These are phyloP conservation scores for Singerocomus rubriflavus DNA, from an alignment of 1,284 basidiomycete genomes.

Conservation along the genomic window DNA sequence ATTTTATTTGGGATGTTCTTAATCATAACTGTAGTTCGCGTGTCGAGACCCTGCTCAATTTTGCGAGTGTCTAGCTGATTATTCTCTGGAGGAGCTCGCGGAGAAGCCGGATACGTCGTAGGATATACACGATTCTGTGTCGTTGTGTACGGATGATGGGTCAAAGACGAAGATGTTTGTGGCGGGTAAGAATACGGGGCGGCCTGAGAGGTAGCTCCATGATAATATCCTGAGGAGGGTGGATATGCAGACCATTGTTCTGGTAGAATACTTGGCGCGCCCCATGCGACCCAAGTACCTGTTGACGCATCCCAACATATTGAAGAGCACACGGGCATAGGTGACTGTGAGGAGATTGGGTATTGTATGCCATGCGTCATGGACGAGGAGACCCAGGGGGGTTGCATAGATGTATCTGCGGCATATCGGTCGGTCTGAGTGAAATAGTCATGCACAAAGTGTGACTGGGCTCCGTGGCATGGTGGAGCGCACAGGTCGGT, in stretches of 20 bases:
- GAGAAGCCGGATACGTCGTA: conserved; percentile 26
- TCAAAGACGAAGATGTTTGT: conserved; percentile 23
- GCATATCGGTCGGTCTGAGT: conserved; percentile 23
- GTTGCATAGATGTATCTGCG: conserved; percentile 23
- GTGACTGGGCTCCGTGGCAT: conserved; percentile 26
- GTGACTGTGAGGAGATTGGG: conserved; percentile 28
- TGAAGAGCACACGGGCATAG: conserved; percentile 30
- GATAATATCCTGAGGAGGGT: conserved; percentile 29
- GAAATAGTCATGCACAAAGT: conserved; percentile 28
- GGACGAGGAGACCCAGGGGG: conserved; percentile 31
- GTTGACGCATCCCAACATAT: conserved; percentile 32
- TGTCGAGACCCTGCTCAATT: conserved; percentile 75
- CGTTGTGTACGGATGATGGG: conserved; percentile 22
- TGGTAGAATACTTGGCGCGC: conserved; percentile 23
- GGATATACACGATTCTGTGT: conserved; percentile 22
- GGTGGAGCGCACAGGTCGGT: conserved; percentile 28
- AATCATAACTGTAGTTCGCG: conserved; percentile 82
- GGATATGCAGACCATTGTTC: conserved; percentile 33
- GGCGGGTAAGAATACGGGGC: conserved; percentile 30
- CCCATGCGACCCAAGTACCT: conserved; percentile 32
- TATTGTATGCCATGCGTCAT: conserved; percentile 31
- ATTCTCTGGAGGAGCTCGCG: conserved; percentile 42
- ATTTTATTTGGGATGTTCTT: conserved; percentile 91
- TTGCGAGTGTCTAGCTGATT: conserved; percentile 68
- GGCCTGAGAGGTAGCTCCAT: conserved; percentile 22